Base-by-base conservation (phyloP, 2,329 filamentous ascomycete genomes). In the Penicillium sp. region DNA sequence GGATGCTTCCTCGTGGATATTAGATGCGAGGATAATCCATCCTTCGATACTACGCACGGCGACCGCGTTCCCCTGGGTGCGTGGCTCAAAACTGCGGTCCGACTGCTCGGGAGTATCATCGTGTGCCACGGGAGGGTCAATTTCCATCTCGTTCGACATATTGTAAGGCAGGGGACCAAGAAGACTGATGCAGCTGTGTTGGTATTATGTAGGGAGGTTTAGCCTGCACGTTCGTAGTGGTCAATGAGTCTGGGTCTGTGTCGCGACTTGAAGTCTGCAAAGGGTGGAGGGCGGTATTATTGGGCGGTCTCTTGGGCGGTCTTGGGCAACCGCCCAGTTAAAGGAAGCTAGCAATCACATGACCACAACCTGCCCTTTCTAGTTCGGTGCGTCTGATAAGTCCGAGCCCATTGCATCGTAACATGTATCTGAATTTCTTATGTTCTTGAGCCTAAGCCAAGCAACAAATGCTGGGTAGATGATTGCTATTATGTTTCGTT, bases 1-100 rank as follows among this genome's bases (percentile, higher is more conserved):
- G n/a, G 79, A 82, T 10, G 85, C 83, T 69, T 88, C 85, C 68
- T 87, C 85, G 64, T 88, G 85, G 35, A 88, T 83, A 62, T 88
- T 87, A n/a, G 84, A 85, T 53, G 81, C 84, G n/a, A 87, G 80
- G 59, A 88, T 79, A 69, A 88, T 87, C 85, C 85, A 88, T 61
- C 85, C 85, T 70, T 88, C 85, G 64, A 88, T 87, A 65, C 82
- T 85, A 70, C 85, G 84, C 44, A 88, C 85, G 9, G 85, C 85
- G 74, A 79, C 78, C 26, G 78, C 76, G 56, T 74, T 75, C 20
- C 74, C 65, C 31, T 74, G 65, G 45, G 78, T 80, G 62, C 73
- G 76, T 48, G 75, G 71, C 61, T 80, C 78, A 56, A 66, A 66
- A 42, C 67, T 68, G 53, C 66, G 66, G 53, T 65, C 65, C 22